Conservation (phyloP, 345 rosid genomes). For the Gossypium longicalyx region DNA sequence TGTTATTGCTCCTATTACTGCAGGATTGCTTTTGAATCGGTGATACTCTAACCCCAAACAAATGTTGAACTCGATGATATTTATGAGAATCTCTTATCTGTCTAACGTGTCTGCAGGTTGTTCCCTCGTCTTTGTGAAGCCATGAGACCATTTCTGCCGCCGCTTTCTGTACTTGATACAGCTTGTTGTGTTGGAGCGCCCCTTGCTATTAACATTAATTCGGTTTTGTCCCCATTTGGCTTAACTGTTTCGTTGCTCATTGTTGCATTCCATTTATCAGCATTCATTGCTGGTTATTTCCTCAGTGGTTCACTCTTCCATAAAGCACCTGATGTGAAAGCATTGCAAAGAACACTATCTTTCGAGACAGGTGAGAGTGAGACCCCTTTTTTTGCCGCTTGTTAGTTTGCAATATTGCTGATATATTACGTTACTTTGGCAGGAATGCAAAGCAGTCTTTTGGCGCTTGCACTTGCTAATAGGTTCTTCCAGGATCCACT, state of each 20-base stretch:
- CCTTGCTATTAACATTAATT: slow-evolving; percentile 68
- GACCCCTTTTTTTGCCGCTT: not conserved
- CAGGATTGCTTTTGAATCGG: slow-evolving; percentile 84
- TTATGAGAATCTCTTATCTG: not conserved
- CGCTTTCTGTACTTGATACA: slow-evolving; percentile 72
- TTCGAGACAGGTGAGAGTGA: slow-evolving; percentile 64
- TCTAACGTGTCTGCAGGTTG: slow-evolving; percentile 47
- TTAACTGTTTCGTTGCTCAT: slow-evolving; percentile 43
- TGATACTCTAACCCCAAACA: slow-evolving; percentile 16
- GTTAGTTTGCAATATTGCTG: not conserved
- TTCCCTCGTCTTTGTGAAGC: slow-evolving; percentile 61
- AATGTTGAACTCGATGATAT: slow-evolving; percentile 8
- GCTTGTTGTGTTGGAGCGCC: slow-evolving; percentile 94
- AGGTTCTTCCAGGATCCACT: slow-evolving; percentile 90
- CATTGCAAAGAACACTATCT: slow-evolving; percentile 82
- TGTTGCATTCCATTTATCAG: slow-evolving; percentile 61
- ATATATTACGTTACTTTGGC: slow-evolving; percentile 14
- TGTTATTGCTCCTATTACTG: slow-evolving; percentile 75
- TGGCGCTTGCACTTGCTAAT: slow-evolving; percentile 88
- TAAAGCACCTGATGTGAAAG: slow-evolving; percentile 51
- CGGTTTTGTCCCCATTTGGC: slow-evolving; percentile 77
- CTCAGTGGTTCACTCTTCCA: slow-evolving; percentile 53
- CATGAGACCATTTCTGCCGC: slow-evolving; percentile 66
- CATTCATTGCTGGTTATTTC: slow-evolving; percentile 68
- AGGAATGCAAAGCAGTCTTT: slow-evolving; percentile 99